Evolutionary conservation across 2,329 filamentous ascomycete genomes (phyloP).

Genomic region (Graphilbum fragrans): DNA sequence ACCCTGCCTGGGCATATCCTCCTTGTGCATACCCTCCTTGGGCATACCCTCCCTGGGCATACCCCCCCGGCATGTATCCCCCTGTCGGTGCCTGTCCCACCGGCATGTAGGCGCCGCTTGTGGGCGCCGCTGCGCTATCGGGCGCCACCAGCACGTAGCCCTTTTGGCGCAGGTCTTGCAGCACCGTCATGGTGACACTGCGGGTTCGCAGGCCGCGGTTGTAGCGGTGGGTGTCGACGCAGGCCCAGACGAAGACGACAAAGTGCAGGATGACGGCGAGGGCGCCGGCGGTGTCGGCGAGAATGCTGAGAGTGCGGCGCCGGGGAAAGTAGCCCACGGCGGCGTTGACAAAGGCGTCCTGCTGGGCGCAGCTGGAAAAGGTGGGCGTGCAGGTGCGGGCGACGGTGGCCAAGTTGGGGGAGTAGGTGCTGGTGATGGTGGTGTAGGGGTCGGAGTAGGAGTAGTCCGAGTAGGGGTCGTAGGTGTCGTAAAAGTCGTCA

Average conservation of each 20-base stretch:
- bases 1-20: too few species aligned
- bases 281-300: slow-evolving; percentile 21
- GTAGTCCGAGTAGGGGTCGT: not conserved
- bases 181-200: not conserved
- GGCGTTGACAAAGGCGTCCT: slow-evolving; percentile 9
- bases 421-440: not conserved
- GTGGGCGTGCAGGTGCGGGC: not conserved
- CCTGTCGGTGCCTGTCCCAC: too few species aligned
- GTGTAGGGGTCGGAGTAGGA: not conserved
- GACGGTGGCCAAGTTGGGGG: not conserved
- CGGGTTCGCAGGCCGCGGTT: not conserved
- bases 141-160: slow-evolving; percentile 7
- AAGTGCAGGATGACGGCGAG: slow-evolving; percentile 30
- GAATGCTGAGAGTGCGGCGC: not conserved
- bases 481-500: not conserved
- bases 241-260: slow-evolving; percentile 10
- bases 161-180: slow-evolving; percentile 6
- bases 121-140: too few species aligned
- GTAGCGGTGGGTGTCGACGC: slow-evolving; percentile 9
- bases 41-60: too few species aligned
- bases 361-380: slow-evolving; percentile 6
- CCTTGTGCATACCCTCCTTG: too few species aligned
- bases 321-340: slow-evolving; percentile 1
- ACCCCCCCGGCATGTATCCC: too few species aligned
- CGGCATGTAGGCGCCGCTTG: too few species aligned